A percentile compares a stretch with the other conserved stretches of the same genome.
Conservation (phyloP, 495 filamentous ascomycete genomes). For the Hypoxylon fragiforme region DNA sequence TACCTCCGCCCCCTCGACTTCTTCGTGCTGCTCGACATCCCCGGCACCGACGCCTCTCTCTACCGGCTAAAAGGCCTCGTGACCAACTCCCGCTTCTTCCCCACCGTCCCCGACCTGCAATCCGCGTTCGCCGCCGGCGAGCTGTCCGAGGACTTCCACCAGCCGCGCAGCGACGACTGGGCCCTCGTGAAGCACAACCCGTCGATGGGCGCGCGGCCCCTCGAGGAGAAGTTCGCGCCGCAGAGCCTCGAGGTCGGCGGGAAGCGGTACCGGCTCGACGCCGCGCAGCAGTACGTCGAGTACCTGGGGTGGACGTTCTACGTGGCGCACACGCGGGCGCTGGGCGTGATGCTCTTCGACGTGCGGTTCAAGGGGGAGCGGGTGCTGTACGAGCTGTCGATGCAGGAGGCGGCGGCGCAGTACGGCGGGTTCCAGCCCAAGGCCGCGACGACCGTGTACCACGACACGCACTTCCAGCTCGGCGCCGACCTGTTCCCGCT, state of each 20-base stretch:
- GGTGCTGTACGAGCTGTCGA: conserved; percentile 58
- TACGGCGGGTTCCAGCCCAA: conserved; percentile 58
- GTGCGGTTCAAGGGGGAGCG: conserved; percentile 59
- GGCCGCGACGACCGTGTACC: conserved; percentile 45
- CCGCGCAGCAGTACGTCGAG: conserved; percentile 52
- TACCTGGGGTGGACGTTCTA: conserved; percentile 63
- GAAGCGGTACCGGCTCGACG: conserved; percentile 50
- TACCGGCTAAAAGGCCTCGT: conserved; percentile 44
- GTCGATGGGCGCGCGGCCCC: conserved; percentile 42
- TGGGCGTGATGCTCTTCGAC: conserved; percentile 53
- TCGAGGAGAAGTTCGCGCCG: conserved; percentile 47
- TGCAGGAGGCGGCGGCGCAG: conserved; percentile 59
- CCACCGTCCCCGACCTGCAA: conserved; percentile 39
- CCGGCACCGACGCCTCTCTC: conserved; percentile 42
- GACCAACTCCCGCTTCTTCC: conserved; percentile 41
- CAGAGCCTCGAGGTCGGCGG: conserved; percentile 42
- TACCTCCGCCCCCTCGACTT: conserved; percentile 44
- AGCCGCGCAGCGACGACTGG: conserved; percentile 37
- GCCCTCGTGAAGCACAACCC: conserved; percentile 40
- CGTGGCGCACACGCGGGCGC: conserved; percentile 48
- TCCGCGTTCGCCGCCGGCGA: conserved; percentile 44
- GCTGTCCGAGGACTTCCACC: conserved; percentile 36
- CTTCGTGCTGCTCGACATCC: conserved; percentile 42
- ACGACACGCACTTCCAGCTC: conserved; percentile 52
- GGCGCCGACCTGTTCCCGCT: conserved; percentile 49